Percentiles rank a stretch among this genome's conserved stretches.
phyloP scores from a whole-genome alignment of 441 rosid genomes.

The Gossypium schwendimanii region DNA sequence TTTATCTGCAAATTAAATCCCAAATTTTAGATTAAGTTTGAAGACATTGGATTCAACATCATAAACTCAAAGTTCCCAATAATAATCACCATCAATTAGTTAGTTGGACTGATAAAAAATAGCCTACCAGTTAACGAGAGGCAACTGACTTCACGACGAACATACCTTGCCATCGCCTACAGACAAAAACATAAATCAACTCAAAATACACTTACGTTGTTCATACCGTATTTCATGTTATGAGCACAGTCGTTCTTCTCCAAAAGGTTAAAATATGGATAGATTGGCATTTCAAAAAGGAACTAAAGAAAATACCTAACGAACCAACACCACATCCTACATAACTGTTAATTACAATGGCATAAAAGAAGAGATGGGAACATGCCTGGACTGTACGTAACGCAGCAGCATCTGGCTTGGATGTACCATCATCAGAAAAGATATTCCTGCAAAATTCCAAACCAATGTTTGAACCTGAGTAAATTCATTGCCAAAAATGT shows the following conservation, averaged over 20 bases:
- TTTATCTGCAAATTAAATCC: conserved; percentile 54
- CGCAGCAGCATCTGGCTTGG: conserved; percentile 53
- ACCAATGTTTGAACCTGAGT: conserved; percentile 12
- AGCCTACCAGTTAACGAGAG: conserved; percentile 68
- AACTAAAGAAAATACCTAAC: background rate
- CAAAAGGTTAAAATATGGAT: background rate
- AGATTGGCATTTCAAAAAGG: background rate
- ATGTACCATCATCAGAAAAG: conserved; percentile 76
- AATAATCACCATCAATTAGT: background rate
- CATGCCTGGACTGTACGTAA: conserved; percentile 67
- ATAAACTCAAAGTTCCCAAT: background rate
- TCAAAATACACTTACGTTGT: background rate
- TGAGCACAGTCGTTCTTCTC: background rate
- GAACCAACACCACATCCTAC: background rate
- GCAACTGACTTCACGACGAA: conserved; percentile 63
- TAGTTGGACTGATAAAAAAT: conserved; percentile 2
- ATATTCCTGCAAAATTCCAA: conserved; percentile 59
- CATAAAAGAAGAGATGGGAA: conserved; percentile 26
- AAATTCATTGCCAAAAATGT: background rate
- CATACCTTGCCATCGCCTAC: conserved; percentile 95
- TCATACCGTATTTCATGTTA: background rate
- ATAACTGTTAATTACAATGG: background rate
- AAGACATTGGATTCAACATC: background rate
- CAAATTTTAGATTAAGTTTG: conserved; percentile 3
- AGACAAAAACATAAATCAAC: conserved; percentile 12